These are phyloP conservation scores for Irpex sp. DNA, from an alignment of 1,284 basidiomycete species.

Conservation along the genomic window DNA sequence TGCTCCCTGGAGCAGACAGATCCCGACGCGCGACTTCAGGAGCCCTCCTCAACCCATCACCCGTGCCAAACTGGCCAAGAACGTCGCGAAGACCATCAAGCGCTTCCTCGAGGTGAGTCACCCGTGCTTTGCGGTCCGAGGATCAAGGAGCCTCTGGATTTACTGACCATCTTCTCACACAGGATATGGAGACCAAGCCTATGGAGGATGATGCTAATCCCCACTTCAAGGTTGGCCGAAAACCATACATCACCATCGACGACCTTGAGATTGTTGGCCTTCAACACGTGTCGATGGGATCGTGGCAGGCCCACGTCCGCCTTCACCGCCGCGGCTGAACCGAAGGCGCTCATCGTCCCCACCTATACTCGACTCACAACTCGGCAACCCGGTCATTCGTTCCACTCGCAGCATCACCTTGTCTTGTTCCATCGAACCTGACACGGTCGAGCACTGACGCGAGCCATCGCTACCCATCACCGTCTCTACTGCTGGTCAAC, in stretches of 20 bases:
- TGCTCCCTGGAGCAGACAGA: constrained; percentile 71
- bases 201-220: constrained; percentile 59
- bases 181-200: constrained; percentile 45
- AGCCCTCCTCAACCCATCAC: constrained; percentile 68
- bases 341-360: neutral
- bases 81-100: constrained; percentile 34
- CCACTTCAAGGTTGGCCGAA: constrained; percentile 56
- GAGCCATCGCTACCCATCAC: neutral
- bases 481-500: neutral
- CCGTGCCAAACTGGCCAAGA: constrained; percentile 37
- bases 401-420: neutral
- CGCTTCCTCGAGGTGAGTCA: constrained; percentile 33
- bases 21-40: constrained; percentile 73
- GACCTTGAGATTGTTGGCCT: constrained; percentile 69
- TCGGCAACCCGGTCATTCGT: neutral
- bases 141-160: neutral
- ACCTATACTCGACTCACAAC: neutral
- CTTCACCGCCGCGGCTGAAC: constrained; percentile 27
- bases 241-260: constrained; percentile 49
- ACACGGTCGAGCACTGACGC: neutral
- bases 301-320: constrained; percentile 74
- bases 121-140: constrained; percentile 6
- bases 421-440: neutral
- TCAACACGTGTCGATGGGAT: constrained; percentile 75
- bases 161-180: constrained; percentile 2